Evolutionary conservation across 2,329 filamentous ascomycete species (phyloP).

Genomic region (Pseudogymnoascus sp.): DNA sequence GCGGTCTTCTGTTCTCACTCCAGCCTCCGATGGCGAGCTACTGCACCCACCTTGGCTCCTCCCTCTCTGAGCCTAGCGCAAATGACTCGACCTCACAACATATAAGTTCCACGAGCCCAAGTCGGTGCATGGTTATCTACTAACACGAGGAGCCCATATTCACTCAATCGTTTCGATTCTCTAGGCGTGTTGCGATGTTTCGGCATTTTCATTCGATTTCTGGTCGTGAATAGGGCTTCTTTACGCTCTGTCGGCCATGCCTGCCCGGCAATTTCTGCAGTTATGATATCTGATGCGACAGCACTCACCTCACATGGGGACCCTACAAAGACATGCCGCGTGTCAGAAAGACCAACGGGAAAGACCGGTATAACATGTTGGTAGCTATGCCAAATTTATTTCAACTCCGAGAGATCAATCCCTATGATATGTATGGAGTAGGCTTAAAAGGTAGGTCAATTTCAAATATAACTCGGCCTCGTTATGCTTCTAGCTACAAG

Average conservation of each 20-base stretch:
- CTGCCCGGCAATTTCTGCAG: not conserved
- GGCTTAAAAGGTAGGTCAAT: not conserved
- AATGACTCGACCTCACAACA: not conserved
- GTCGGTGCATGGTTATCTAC: not conserved
- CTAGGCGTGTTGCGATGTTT: not conserved
- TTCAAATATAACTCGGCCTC: not conserved
- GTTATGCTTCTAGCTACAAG: not conserved
- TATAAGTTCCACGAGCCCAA: not conserved
- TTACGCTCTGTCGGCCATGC: not conserved
- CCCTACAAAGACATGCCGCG: not conserved
- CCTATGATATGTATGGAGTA: not conserved
- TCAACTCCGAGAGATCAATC: not conserved
- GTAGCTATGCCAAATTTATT: not conserved
- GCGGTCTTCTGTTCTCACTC: not conserved
- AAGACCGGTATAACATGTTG: not conserved
- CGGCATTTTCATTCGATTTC: not conserved
- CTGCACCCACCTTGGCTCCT: not conserved
- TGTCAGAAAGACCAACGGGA: not conserved
- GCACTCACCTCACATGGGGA: not conserved
- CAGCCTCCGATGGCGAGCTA: constrained; percentile 1
- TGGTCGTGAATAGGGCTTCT: not conserved
- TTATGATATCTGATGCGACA: not conserved
- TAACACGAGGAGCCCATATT: not conserved
- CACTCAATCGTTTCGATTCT: not conserved
- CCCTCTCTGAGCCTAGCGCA: constrained; percentile 2